Evolutionary conservation across 2,329 filamentous ascomycete species (phyloP).

Genomic region (Neurospora sp.): DNA sequence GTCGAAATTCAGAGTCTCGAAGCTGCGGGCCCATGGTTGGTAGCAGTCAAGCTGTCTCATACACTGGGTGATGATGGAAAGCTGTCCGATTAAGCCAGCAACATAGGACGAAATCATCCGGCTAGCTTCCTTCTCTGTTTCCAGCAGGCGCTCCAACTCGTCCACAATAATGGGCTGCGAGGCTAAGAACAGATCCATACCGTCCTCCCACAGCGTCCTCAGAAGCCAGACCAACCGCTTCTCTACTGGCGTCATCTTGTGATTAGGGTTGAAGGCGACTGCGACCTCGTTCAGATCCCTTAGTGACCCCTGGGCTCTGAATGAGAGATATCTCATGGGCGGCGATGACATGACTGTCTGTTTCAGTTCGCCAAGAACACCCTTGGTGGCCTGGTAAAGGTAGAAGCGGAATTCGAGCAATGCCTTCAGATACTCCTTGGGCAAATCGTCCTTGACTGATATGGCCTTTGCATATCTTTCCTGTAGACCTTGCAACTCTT

Average conservation of each 20-base stretch:
- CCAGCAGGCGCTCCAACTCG: constrained; percentile 35
- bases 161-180: constrained; percentile 31
- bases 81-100: constrained; percentile 28
- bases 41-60: constrained; percentile 34
- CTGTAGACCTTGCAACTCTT: constrained; percentile 21
- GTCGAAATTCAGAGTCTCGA: constrained; percentile 22
- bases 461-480: constrained; percentile 24
- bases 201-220: constrained; percentile 27
- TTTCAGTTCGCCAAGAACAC: constrained; percentile 20
- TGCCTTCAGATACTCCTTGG: constrained; percentile 27
- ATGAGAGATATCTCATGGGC: constrained; percentile 26
- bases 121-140: constrained; percentile 25
- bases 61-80: constrained; percentile 36
- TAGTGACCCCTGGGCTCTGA: constrained; percentile 18
- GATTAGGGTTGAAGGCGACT: constrained; percentile 8
- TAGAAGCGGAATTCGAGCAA: constrained; percentile 31
- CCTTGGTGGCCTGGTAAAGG: constrained; percentile 24
- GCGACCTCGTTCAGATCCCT: constrained; percentile 15
- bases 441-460: constrained; percentile 24
- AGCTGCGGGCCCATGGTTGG: constrained; percentile 36
- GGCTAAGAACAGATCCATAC: constrained; percentile 20
- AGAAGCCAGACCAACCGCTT: constrained; percentile 28
- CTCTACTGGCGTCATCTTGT: constrained; percentile 15
- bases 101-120: constrained; percentile 29
- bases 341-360: constrained; percentile 27